Base-by-base conservation (phyloP, 2,329 filamentous ascomycete genomes). In the Celoporthe dispersa region DNA sequence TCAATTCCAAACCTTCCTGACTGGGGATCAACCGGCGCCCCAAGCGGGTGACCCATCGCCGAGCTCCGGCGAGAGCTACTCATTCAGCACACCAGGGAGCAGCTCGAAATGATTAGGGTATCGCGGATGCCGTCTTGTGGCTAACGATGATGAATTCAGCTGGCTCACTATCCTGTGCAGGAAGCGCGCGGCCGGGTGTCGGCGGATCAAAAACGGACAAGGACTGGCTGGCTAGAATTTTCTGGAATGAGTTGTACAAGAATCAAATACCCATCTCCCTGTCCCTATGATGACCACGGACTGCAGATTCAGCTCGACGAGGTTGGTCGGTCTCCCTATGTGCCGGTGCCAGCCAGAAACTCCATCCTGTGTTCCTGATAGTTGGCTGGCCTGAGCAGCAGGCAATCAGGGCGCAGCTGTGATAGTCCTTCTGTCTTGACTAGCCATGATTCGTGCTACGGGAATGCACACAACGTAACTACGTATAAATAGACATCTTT, bases 1-100 rank as follows among this genome's bases (percentile, higher is more conserved):
- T 69, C 81, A 82, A 22, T 86, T 87, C 73, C 83, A 85, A 67
- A 83, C 88, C 71, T 87, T 87, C 72, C 78, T 72, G 83, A 82
- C 75, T 31, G 57, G 61, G 33, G 67, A 66, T n/a, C 39, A 44
- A 51, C 19, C 37, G 37, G 57, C 37, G 37, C 6, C 55, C 5
- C 65, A 64, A n/a, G 41, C 62, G n/a, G 68, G 65, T 22, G 66
- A 68, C 7, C 70, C 70, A 6, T 72, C 70, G 1, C 68, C 70
- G 31, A 63, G 70, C 16, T 70, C 68, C 57, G 70, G 70, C 63
- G 70, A 72, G 19, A 69, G 70, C 25, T 68, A 70, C 19, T 64
- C 70, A 31, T 72, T 72, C 48, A 68, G 59, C 57, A 72, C 70
- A 25, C 70, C 70, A 19, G 70, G 62, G 22, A 72, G 66, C 44